These are phyloP conservation scores for Polytrichum formosum DNA, from an alignment of 225 moss, liverwort and hornwort species.

Conservation along the genomic window DNA sequence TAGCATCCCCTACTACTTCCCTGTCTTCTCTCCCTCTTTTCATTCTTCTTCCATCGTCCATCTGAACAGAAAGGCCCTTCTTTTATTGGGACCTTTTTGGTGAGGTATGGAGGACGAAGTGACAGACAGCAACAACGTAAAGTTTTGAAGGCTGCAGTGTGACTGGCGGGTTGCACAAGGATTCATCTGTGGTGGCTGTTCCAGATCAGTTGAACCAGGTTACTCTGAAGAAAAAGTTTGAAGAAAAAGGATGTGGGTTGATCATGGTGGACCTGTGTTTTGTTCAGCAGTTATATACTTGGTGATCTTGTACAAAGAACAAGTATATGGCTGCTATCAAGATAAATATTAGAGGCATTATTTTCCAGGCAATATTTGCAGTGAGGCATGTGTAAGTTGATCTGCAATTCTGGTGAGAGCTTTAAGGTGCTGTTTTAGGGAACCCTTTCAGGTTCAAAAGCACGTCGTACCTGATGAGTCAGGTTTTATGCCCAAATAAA, in stretches of 20 bases:
- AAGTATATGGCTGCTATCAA: neutral
- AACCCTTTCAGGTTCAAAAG: neutral
- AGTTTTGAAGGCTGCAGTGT: slow-evolving; percentile 5
- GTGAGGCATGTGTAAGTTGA: slow-evolving; percentile 9
- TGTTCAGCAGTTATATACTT: neutral
- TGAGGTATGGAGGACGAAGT: slow-evolving; percentile 28
- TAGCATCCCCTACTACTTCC: neutral
- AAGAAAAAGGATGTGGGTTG: neutral
- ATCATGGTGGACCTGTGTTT: slow-evolving; percentile 1
- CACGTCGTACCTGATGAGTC: neutral
- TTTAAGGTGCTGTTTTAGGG: slow-evolving; percentile 1
- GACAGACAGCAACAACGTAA: slow-evolving; percentile 13
- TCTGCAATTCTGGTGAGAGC: slow-evolving; percentile 15
- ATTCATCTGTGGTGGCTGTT: neutral
- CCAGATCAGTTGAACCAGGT: neutral
- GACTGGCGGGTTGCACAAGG: neutral
- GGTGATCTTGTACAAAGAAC: slow-evolving; percentile 7
- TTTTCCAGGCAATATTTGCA: slow-evolving; percentile 9
- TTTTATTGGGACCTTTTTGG: slow-evolving; percentile 56
- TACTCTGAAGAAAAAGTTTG: neutral
- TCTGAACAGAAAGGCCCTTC: slow-evolving; percentile 36
- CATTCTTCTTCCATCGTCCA: slow-evolving; percentile 6
- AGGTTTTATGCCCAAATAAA: neutral
- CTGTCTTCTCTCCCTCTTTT: slow-evolving; percentile 5
- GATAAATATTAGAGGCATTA: slow-evolving; percentile 5